Evolutionary conservation across 805 yeast species (phyloP).

Genomic region (Nakazawaea sp.): DNA sequence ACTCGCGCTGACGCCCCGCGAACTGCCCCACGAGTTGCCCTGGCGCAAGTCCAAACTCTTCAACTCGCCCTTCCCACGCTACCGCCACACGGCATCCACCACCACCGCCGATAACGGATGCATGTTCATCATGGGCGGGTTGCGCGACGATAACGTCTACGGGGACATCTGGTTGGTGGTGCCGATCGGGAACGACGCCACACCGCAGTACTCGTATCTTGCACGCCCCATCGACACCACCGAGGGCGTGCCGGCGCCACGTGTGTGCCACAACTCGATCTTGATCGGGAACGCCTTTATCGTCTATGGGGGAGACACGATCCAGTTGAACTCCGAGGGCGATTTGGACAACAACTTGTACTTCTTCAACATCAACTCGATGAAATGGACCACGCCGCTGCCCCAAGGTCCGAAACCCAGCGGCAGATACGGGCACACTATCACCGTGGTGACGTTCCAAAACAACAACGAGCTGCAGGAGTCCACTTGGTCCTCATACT

Average conservation of each 20-base stretch:
- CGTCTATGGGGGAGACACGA: constrained; percentile 95
- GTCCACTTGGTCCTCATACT: constrained; percentile 35
- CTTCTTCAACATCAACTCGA: constrained; percentile 71
- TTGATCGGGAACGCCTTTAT: constrained; percentile 93
- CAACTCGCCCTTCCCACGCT: constrained; percentile 89
- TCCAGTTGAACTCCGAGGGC: constrained; percentile 63
- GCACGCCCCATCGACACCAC: constrained; percentile 59
- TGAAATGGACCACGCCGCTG: constrained; percentile 74
- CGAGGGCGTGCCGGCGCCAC: constrained; percentile 84
- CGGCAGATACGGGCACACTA: constrained; percentile 93
- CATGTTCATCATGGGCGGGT: constrained; percentile 88
- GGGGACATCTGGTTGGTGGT: constrained; percentile 93
- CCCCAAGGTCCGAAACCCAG: constrained; percentile 72
- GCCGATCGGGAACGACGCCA: constrained; percentile 35
- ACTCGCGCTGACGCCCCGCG: background rate
- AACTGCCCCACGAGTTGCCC: constrained; percentile 25
- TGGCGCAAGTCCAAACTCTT: constrained; percentile 61
- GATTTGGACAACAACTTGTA: constrained; percentile 86
- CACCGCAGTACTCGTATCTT: constrained; percentile 27
- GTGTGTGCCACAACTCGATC: constrained; percentile 93
- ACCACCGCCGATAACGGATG: constrained; percentile 75
- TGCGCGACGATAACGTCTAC: constrained; percentile 84
- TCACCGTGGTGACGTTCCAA: constrained; percentile 65
- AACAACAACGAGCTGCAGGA: constrained; percentile 28
- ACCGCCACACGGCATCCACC: constrained; percentile 83